A percentile compares a stretch with the other conserved stretches of the same genome.
phyloP scores from a whole-genome alignment of 257 asterid species.

The Nicotiana otophora region DNA sequence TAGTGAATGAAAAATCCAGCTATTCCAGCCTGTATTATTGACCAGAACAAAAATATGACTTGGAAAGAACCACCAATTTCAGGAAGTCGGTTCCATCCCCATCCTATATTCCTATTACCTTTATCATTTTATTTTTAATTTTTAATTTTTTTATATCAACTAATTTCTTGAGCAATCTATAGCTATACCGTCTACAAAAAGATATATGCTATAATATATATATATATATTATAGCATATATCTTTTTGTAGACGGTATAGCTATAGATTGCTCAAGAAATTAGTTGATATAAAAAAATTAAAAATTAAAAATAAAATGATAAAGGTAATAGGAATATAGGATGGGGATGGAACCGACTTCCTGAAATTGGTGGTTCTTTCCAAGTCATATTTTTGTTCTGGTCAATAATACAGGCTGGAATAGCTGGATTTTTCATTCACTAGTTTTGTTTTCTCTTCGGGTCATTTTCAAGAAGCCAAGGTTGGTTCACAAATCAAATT shows the following conservation, averaged over 20 bases:
- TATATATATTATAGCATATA: no score
- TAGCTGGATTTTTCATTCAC: background rate
- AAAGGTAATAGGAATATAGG: no score
- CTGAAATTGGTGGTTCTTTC: background rate
- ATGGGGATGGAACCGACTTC: background rate
- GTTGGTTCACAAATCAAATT: background rate
- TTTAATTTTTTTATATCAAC: no score
- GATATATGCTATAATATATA: no score
- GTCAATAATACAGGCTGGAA: constrained; percentile 9
- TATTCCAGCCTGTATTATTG: constrained; percentile 6
- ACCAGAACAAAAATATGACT: background rate
- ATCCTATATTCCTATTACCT: no score
- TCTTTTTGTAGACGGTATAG: no score
- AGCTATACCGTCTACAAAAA: no score
- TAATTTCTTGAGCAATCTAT: no score
- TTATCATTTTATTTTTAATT: no score
- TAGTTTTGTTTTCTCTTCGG: background rate
- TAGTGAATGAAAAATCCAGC: background rate
- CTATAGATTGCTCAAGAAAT: no score
- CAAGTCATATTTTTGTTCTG: background rate
- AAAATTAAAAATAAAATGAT: no score
- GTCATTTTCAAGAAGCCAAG: background rate
- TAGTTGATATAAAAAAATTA: no score
- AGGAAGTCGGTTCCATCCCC: background rate
- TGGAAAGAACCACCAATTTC: background rate